A percentile compares a stretch with the other conserved stretches of the same genome.
phyloP scores from a whole-genome alignment of 257 asterid genomes.

The Anisodus tanguticus region DNA sequence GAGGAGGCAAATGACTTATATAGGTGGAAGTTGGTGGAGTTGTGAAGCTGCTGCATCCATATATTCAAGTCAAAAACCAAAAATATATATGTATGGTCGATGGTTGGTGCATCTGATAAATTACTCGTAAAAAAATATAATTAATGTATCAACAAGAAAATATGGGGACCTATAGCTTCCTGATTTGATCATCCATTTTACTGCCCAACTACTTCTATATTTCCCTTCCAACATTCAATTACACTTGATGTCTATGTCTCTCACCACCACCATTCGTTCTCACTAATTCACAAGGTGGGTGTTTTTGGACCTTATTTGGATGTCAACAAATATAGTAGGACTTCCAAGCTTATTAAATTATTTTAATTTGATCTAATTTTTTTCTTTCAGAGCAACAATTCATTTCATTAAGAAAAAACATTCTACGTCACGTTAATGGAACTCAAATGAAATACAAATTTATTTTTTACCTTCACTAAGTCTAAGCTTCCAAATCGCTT shows the following conservation, averaged over 20 bases:
- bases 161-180: slow-evolving; percentile 20
- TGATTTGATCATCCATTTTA: background rate
- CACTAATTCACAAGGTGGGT: background rate
- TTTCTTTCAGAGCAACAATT: no score
- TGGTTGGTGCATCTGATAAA: slow-evolving; percentile 8
- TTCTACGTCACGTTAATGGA: background rate
- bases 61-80: background rate
- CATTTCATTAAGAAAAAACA: background rate
- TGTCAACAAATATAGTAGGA: background rate
- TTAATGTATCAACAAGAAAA: slow-evolving; percentile 14
- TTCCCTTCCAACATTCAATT: background rate
- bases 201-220: background rate
- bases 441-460: background rate
- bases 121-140: background rate
- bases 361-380: background rate
- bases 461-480: background rate
- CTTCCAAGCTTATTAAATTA: background rate
- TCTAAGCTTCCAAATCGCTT: background rate
- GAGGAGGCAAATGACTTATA: background rate
- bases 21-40: slow-evolving; percentile 28
- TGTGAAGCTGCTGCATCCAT: slow-evolving; percentile 25
- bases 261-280: background rate
- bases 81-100: background rate
- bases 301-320: background rate
- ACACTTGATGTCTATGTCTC: background rate